Base-by-base conservation (phyloP, 306 rosid genomes). In the Hippophae tibetana region DNA sequence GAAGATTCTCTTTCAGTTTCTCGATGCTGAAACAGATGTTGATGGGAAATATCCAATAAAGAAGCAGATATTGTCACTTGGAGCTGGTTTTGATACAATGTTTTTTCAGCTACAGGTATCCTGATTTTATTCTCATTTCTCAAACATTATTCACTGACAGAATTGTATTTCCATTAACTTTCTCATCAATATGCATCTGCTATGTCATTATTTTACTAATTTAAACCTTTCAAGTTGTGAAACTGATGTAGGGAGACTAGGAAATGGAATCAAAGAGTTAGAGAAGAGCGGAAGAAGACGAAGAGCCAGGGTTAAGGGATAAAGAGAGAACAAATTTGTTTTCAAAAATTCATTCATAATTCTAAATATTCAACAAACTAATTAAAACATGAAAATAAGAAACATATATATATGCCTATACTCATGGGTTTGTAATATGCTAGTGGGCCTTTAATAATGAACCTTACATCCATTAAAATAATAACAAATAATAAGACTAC, bases 91-190 rank as follows among this genome's bases (percentile, higher is more conserved):
- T 74, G 96, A 85, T 65, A 88, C 96, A 4, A 88, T 88, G 23
- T 88, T 73, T 75, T 92, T 93, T 70, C 99, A 88, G 79, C 77
- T 93, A 85, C 93, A 93, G 98, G 98, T 84, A 66, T 65, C 38
- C 71, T 60, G 60, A 23, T 76, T 52, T 10, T 38, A 5, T 45
- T 64, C 53, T 66, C 70, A 63, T 61, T 59, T 69, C 56, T 74
- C 54, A 54, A 9, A 58, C 42, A 69, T 57, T 62, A 65, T 61
- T 61, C 42, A 13, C 23, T 23, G 58, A 7, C 42, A 55, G 47
- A 42, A 61, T 52, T 53, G 56, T 47, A 43, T 23, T 57, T 42
- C 44, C 38, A 43, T 52, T 23, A 11, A 31, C 51, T 42, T 64
- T 31, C 42, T 48, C 58, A 49, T 70, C 64, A 13, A 13, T n/a